Evolutionary conservation across 1,139 yeast species (phyloP).

Genomic region (Taphrina deformans): DNA sequence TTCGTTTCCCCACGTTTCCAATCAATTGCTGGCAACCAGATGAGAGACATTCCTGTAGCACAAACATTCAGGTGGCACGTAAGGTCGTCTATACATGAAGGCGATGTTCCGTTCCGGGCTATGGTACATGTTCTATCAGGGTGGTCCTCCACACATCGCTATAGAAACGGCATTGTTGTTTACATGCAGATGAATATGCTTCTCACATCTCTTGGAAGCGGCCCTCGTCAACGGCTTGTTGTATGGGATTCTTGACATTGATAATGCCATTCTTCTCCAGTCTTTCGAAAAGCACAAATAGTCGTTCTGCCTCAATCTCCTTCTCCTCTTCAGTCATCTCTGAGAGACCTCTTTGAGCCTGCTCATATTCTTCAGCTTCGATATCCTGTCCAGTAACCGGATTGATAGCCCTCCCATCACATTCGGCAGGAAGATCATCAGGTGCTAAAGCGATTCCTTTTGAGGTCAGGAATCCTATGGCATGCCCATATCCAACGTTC

Average conservation of each 20-base stretch:
- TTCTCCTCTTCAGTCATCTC: constrained; percentile 56
- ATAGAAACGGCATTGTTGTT: too few relatives aligned
- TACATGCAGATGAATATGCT: neutral
- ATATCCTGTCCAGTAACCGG: constrained; percentile 44
- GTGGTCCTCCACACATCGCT: too few relatives aligned
- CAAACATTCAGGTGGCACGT: too few relatives aligned
- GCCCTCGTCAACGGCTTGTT: constrained; percentile 42
- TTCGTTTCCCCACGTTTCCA: too few relatives aligned
- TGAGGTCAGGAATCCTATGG: constrained; percentile 42
- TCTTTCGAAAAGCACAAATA: constrained; percentile 54
- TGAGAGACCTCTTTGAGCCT: constrained; percentile 39
- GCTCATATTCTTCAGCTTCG: constrained; percentile 35
- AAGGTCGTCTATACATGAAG: too few relatives aligned
- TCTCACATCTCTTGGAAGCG: constrained; percentile 36
- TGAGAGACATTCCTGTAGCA: too few relatives aligned
- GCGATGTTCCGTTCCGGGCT: too few relatives aligned
- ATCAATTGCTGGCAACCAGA: too few relatives aligned
- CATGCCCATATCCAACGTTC: constrained; percentile 44
- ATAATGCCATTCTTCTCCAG: constrained; percentile 50
- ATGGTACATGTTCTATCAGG: too few relatives aligned
- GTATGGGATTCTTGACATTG: constrained; percentile 49
- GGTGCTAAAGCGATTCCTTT: constrained; percentile 41
- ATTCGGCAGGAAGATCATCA: constrained; percentile 24
- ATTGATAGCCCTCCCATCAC: constrained; percentile 37
- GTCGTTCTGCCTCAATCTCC: constrained; percentile 56